phyloP scores from a whole-genome alignment of 495 filamentous ascomycete species.

The Talaromyces thailandensis region DNA sequence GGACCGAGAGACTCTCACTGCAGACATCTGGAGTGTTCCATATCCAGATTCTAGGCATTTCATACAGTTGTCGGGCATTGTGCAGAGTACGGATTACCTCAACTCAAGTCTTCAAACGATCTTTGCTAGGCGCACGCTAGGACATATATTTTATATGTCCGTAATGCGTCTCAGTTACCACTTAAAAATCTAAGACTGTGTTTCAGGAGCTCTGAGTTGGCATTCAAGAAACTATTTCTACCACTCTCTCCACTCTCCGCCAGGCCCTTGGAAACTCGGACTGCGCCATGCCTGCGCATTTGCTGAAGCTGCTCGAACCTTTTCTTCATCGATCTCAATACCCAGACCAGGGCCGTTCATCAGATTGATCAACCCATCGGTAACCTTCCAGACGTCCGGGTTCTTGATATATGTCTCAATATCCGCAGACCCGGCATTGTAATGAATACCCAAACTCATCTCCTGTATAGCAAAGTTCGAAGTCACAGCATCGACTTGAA shows the following conservation, averaged over 20 bases:
- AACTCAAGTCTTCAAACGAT: no score
- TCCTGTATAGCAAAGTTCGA: constrained; percentile 73
- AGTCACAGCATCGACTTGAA: constrained; percentile 54
- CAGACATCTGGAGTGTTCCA: no score
- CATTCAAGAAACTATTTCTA: constrained; percentile 7
- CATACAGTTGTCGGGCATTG: no score
- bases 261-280: not conserved
- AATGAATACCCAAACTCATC: constrained; percentile 74
- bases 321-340: constrained; percentile 64
- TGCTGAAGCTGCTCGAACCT: not conserved
- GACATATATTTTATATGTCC: no score
- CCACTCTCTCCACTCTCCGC: constrained; percentile 5
- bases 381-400: constrained; percentile 51
- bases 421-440: constrained; percentile 59
- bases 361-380: constrained; percentile 55
- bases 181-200: not conserved
- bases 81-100: no score
- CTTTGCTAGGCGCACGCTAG: no score
- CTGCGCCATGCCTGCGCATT: not conserved
- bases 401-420: constrained; percentile 59
- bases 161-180: no score
- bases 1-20: no score
- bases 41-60: no score
- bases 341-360: constrained; percentile 56
- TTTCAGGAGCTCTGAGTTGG: not conserved